Evolutionary conservation across 495 filamentous ascomycete genomes (phyloP).

Genomic region (Xylaria curta): DNA sequence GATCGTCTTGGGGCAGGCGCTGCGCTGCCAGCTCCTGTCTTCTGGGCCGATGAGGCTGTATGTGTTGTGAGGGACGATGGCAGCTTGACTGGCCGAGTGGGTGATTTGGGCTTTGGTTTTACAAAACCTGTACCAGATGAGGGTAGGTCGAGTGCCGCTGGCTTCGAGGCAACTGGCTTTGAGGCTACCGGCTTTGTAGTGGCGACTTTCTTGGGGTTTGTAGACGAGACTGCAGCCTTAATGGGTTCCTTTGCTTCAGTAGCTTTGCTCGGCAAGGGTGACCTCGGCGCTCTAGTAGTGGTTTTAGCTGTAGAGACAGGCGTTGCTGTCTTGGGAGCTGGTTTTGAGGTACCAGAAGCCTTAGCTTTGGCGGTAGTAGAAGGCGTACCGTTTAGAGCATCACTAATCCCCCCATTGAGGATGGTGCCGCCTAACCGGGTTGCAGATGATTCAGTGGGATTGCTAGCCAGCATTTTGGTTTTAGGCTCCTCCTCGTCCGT

Average conservation of each 20-base stretch:
- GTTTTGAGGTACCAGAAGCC: slow-evolving; percentile 31
- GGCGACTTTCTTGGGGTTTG: slow-evolving; percentile 40
- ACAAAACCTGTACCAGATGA: slow-evolving; percentile 49
- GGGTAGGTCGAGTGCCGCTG: slow-evolving; percentile 42
- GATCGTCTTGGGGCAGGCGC: slow-evolving; percentile 41
- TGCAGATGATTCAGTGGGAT: slow-evolving; percentile 37
- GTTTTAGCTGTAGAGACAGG: slow-evolving; percentile 46
- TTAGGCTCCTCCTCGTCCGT: slow-evolving; percentile 38
- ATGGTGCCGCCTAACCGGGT: slow-evolving; percentile 30
- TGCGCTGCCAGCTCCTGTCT: slow-evolving; percentile 44
- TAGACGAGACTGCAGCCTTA: slow-evolving; percentile 37
- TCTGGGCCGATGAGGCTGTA: slow-evolving; percentile 67
- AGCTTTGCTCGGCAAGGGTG: slow-evolving; percentile 42
- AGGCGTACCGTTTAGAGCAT: slow-evolving; percentile 21
- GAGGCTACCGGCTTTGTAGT: slow-evolving; percentile 26
- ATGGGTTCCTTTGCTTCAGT: slow-evolving; percentile 44
- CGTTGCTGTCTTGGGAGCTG: slow-evolving; percentile 35
- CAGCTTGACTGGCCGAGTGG: slow-evolving; percentile 66
- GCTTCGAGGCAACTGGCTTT: slow-evolving; percentile 39
- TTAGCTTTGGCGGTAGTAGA: slow-evolving; percentile 30
- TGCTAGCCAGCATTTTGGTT: slow-evolving; percentile 34
- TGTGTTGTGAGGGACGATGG: slow-evolving; percentile 67
- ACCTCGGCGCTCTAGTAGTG: slow-evolving; percentile 45
- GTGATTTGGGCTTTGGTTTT: slow-evolving; percentile 69
- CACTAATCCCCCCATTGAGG: slow-evolving; percentile 24